Base-by-base conservation (phyloP, 148 eudicot genomes). In the Vaccinium corymbosum region DNA sequence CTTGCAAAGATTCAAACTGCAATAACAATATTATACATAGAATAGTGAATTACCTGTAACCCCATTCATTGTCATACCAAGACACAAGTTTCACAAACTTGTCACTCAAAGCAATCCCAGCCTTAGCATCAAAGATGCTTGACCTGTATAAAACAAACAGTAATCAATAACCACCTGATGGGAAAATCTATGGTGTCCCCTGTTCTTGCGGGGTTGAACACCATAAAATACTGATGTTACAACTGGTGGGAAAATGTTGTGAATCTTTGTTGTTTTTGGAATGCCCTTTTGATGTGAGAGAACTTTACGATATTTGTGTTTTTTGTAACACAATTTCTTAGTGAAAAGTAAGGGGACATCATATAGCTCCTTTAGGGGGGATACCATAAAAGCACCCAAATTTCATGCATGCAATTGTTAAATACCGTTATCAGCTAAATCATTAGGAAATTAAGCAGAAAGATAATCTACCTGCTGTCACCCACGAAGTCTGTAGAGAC, bases 51-150 rank as follows among this genome's bases (percentile, higher is more conserved):
- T 90, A 94, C 98, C 95, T 92, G 91, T 93, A 93, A 51, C 98
- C 98, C 98, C 96, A 94, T 89, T 94, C 98, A 29, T 94, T 94
- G 90, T 94, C 98, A 53, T 94, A 94, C 98, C 98, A 94, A 12
- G 98, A 90, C 56, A 93, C 93, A 49, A 94, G 89, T 87, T 94
- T 94, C 73, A 93, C 90, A 81, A 92, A 93, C 53, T 89, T 88
- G 52, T 92, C 89, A n/a, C 85, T 95, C 93, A 95, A 89, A 53
- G 95, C 95, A 86, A 95, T 95, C 29, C 98, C 98, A 6, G 95
- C 98, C 92, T 93, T 93, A 82, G 98, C 97, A 88, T 95, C 98
- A 56, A 95, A 95, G 74, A 95, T 93, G 93, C 98, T 93, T 19
- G 98, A 95, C 87, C 97, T 94, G 87, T 61, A 81, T 12, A 82